Evolutionary conservation across 345 rosid genomes (phyloP), one percentile per base, ranked within the genome.

Genomic region (Citrus medica): DNA sequence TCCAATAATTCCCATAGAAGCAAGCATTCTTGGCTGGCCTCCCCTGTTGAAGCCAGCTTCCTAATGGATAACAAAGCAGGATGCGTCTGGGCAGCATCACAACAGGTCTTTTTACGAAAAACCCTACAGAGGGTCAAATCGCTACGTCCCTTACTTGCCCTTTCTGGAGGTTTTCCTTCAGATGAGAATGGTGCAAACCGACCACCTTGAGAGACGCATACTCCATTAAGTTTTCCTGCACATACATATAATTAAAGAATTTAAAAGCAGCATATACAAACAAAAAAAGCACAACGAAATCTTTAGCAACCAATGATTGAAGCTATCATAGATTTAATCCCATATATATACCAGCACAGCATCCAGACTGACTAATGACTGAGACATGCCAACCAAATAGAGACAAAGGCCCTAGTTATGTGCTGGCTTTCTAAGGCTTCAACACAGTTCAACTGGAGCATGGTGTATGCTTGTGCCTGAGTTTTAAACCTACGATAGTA

Each of bases 171-270:
- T 79, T 86, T 90, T 60, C 98, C 97, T 84, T 92, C 92, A 13
- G 85, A 85, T 17, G 92, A 82, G 72, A 88, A 97, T 12, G 97
- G 91, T 0, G 92, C 90, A 80, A 97, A 97, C 72, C 90, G 81
- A 51, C 97, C 98, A 33, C 99, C 97, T 87, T 97, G 91, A 25
- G 98, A 97, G 53, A 87, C 28, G 66, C 98, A 97, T 19, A 86
- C 86, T 38, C 94, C 94, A 67, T 46, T 79, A 4, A 84, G 67
- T 71, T 83, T 83, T 13, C 87, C 90, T 82, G 91, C 83, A 85
- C 63, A 55, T 37, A 75, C 33, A 74, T 33, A 69, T 22, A 21
- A 22, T 40, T 4, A 69, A 74, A 24, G 9, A 69, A 25, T 7
- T 33, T 14, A 59, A 53, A 22, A 56, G 17, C 25, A 27, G 25